Conservation (phyloP, 148 eudicot genomes). For the Silene latifolia region DNA sequence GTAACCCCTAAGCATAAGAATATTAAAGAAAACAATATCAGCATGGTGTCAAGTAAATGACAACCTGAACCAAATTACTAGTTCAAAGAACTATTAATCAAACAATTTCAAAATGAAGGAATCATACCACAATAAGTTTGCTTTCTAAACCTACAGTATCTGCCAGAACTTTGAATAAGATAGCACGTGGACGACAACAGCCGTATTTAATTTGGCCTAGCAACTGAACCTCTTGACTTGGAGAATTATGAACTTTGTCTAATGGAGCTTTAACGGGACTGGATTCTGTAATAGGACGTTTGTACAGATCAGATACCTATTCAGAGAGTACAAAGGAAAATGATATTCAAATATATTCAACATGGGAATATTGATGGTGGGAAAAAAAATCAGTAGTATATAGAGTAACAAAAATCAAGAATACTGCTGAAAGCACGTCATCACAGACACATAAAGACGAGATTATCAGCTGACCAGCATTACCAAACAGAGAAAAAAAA, state of each 20-base stretch:
- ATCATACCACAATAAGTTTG: conserved; percentile 86
- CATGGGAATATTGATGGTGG: neutral
- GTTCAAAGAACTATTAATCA: neutral
- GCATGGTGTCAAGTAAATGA: conserved; percentile 2
- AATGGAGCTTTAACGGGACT: conserved; percentile 62
- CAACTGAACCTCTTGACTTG: conserved; percentile 69
- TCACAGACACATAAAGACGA: too few species aligned
- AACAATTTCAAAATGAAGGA: conserved; percentile 15
- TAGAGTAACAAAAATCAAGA: too few species aligned
- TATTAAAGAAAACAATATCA: conserved; percentile 3
- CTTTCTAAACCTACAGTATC: conserved; percentile 95
- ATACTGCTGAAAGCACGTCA: too few species aligned
- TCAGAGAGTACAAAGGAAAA: conserved; percentile 9
- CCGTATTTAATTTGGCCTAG: conserved; percentile 95
- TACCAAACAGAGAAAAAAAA: neutral
- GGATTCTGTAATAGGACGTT: conserved; percentile 69
- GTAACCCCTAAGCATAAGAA: conserved; percentile 62
- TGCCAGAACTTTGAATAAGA: conserved; percentile 91
- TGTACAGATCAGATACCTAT: conserved; percentile 85
- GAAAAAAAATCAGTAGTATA: neutral
- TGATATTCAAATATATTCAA: neutral
- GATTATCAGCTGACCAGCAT: neutral
- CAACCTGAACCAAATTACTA: neutral
- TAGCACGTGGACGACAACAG: conserved; percentile 94
- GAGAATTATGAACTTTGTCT: conserved; percentile 55